Conservation (phyloP, 768 basidiomycete species). For the Suillus tomentosus region DNA sequence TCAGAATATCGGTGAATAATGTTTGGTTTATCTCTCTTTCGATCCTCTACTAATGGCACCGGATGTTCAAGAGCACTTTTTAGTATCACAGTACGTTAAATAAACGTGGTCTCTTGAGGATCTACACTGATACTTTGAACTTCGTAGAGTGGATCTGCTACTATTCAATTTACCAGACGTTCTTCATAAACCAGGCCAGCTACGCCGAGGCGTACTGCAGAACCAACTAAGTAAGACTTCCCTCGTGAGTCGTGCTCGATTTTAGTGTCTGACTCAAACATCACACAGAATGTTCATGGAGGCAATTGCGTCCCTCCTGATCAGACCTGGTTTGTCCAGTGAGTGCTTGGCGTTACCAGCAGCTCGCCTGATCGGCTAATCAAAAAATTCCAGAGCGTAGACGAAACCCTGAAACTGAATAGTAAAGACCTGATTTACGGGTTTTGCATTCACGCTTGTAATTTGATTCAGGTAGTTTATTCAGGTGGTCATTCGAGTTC, state of each 20-base stretch:
- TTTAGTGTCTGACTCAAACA: not conserved
- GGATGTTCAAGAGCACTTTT: conserved; percentile 13
- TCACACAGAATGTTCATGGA: conserved; percentile 51
- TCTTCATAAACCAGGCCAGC: conserved; percentile 51
- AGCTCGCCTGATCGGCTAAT: not conserved
- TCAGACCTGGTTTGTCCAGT: conserved; percentile 54
- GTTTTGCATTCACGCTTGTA: not conserved
- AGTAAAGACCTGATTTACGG: not conserved
- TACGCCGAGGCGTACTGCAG: conserved; percentile 45
- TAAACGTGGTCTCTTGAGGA: not conserved
- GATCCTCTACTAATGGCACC: not conserved
- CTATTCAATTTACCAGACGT: conserved; percentile 41
- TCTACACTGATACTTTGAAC: not conserved
- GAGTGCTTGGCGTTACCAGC: conserved; percentile 20
- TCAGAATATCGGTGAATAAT: conserved; percentile 43
- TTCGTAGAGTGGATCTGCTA: conserved; percentile 10
- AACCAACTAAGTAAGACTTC: conserved; percentile 43
- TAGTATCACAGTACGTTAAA: conserved; percentile 13
- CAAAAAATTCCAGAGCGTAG: not conserved
- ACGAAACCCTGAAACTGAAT: not conserved
- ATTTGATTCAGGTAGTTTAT: not conserved
- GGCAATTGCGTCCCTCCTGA: conserved; percentile 49
- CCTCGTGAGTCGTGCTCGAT: not conserved
- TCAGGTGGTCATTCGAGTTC: not conserved
- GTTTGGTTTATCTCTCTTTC: not conserved